These are phyloP conservation scores for Phytophthora uliginosa DNA, from an alignment of 352 stramenopile species.

Conservation along the genomic window DNA sequence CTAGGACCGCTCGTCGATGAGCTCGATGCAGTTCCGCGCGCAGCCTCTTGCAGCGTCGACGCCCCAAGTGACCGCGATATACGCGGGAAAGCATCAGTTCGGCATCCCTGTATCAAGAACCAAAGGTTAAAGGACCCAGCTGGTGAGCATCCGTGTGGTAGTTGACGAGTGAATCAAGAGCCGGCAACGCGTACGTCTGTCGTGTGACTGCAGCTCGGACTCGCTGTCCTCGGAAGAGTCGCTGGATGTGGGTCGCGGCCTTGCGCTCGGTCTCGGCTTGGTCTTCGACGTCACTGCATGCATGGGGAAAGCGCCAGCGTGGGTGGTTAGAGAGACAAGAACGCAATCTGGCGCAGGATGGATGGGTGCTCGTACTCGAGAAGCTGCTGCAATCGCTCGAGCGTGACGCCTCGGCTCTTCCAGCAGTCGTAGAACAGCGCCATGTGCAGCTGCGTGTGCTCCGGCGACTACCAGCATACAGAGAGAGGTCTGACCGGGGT, in stretches of 20 bases:
- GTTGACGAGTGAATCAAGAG: not conserved
- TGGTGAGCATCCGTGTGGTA: not conserved
- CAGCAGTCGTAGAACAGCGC: conserved; percentile 80
- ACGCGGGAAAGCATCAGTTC: conserved; percentile 65
- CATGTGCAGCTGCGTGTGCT: conserved; percentile 38
- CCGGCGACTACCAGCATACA: not conserved
- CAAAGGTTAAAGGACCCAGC: not conserved
- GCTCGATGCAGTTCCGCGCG: conserved; percentile 21
- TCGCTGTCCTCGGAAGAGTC: conserved; percentile 65
- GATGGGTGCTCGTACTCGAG: conserved; percentile 44
- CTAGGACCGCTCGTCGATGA: conserved; percentile 43
- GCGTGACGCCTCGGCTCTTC: conserved; percentile 50
- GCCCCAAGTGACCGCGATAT: conserved; percentile 67
- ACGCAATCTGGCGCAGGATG: not conserved
- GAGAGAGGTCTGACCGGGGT: not conserved
- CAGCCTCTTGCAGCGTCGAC: conserved; percentile 37
- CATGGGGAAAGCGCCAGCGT: conserved; percentile 9
- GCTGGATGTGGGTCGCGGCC: conserved; percentile 68
- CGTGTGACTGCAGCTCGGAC: conserved; percentile 51
- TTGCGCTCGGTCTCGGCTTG: conserved; percentile 48
- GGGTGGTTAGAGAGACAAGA: not conserved
- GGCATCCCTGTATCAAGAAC: conserved; percentile 41
- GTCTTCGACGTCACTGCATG: conserved; percentile 59
- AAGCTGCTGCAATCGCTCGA: conserved; percentile 61
- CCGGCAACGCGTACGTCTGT: conserved; percentile 38